Evolutionary conservation across 192 early-diverging fungal genomes (phyloP), one percentile per base, ranked within the genome.

Genomic region (Coemansia sp.): DNA sequence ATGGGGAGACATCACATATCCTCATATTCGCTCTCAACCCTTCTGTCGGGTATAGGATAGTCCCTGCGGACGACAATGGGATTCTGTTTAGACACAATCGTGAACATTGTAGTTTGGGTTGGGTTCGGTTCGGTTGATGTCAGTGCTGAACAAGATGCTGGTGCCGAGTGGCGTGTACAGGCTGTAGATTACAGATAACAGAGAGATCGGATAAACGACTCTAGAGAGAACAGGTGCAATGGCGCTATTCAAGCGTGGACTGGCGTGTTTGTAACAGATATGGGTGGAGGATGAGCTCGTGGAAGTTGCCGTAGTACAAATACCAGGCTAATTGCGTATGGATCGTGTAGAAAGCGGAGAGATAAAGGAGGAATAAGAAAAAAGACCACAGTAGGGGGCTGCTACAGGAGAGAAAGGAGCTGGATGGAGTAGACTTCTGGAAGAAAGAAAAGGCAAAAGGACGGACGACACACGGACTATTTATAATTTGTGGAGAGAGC

Each of bases 21-120:
- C 14, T 69, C 63, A 22, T 62, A 65, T 7, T 75, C 67, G 48
- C 64, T 75, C 17, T 65, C 67, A 38, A 59, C 20, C 8, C 57
- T 59, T 39, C 70, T 56, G 22, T 65, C 63, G 19, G 64, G 63
- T 48, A 65, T 63, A 53, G 70, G 71, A 57, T 67, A 70, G 74
- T 76, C 74, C 56, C 74, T 71, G 59, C 37, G 54, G 9, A 71
- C 53, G 55, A 49, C 49, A 38, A 43, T 19, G 41, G 19, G 22
- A 49, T 39, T 41, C 17, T 40, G 45, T 40, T 22, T 41, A 42
- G 67, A 69, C 17, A 16, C 46, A 48, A 56, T 17, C 60, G 61
- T 19, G 54, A 9, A 49, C 74, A 76, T 70, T 67, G 44, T 64
- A 43, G 40, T 37, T 25, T 41, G 41, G 32, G 13, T 49, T 13